Conservation (phyloP, 164 flowering plant genomes). For the Tetracentron sinense region DNA sequence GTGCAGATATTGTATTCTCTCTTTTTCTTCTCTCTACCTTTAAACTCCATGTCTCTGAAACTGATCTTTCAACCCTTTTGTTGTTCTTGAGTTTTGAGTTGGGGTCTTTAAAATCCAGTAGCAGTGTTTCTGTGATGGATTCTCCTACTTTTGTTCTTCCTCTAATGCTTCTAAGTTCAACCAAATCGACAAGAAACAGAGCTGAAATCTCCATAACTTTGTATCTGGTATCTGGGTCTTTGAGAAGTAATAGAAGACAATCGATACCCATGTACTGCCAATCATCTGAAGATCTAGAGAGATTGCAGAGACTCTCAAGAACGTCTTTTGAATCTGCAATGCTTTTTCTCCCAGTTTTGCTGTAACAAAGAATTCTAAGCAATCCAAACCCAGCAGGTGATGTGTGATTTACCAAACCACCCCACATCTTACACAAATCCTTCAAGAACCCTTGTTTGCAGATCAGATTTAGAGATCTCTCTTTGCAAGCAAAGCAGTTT, state of each 20-base stretch:
- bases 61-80: conserved; percentile 13
- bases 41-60: conserved; percentile 39
- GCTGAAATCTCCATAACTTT: conserved; percentile 43
- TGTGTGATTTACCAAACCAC: conserved; percentile 55
- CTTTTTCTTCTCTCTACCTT: conserved; percentile 42
- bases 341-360: conserved; percentile 46
- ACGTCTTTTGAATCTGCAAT: conserved; percentile 40
- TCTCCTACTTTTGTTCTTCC: conserved; percentile 54
- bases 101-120: conserved; percentile 25
- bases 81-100: conserved; percentile 20
- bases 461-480: conserved; percentile 40
- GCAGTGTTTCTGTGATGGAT: conserved; percentile 35
- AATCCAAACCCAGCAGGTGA: conserved; percentile 73
- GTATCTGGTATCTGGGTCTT: conserved; percentile 56
- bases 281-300: conserved; percentile 78
- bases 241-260: conserved; percentile 59
- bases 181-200: conserved; percentile 45
- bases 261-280: conserved; percentile 92
- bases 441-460: conserved; percentile 46
- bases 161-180: conserved; percentile 44
- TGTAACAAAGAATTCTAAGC: conserved; percentile 58
- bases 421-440: conserved; percentile 67
- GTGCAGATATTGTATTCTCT: conserved; percentile 35
- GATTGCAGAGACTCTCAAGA: conserved; percentile 46
- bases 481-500: conserved; percentile 69